Evolutionary conservation across 2,329 filamentous ascomycete species (phyloP), one percentile per base, ranked within the genome.

Genomic region (Fusarium sarcochroum): DNA sequence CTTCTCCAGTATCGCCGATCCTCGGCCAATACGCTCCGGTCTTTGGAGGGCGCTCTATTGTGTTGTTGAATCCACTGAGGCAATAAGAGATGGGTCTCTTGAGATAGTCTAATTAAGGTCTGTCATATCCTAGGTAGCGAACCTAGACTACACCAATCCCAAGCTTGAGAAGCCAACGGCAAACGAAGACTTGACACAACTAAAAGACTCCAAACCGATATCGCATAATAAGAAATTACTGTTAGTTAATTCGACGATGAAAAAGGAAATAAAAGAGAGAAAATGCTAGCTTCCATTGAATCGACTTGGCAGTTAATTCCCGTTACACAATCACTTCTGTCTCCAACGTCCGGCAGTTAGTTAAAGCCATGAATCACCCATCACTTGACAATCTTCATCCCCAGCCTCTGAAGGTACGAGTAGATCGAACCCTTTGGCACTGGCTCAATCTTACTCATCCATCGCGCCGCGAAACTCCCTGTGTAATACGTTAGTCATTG

Each of bases 381-480:
- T 25, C 25, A 30, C 18, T 52, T 60, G 3, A 34, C 45, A 56
- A 60, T 57, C 46, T 46, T 65, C 69, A 72, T 72, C 1, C 71
- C 61, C 23, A 75, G 6, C 1, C 66, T 41, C 63, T 75, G 73
- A 3, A 75, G 49, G 15, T 57, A 73, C 1, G 73, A 44, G 7
- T 75, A 75, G 2, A 75, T 25, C 0, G 69, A 69, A 0, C 60
- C 65, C 25, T 65, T 71, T 3, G 63, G 38, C 2, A 74, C 67
- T 5, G 57, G 18, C 9, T 57, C 70, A 47, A 74, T 68, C 9
- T 40, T 37, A 5, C 63, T 63, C 73, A 75, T 75, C 71, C 70
- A 74, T 13, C 66, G 40, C 2, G 73, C 67, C 1, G 72, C 71
- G 40, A 75, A 71, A 2, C 66, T 73, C 3, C 62, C 73, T 75